Evolutionary conservation across 306 rosid genomes (phyloP), one percentile per base, ranked within the genome.

Genomic region (Fragaria vesca): DNA sequence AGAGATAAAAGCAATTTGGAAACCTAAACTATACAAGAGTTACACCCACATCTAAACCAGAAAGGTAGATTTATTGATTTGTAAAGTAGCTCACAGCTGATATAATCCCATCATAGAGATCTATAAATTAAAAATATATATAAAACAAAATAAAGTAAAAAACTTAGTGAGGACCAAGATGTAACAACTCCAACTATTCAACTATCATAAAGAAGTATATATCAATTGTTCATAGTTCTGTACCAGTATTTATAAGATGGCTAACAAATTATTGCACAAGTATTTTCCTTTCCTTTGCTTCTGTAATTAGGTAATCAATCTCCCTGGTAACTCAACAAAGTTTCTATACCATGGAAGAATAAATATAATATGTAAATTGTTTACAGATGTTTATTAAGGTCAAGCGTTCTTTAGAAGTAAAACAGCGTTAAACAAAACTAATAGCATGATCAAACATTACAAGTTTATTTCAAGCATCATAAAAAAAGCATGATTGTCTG

Each of bases 401-500:
- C 34, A 0, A 36, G 12, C 11, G 6, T 52, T 54, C 21, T 73
- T 54, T 8, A 36, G 6, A 60, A 17, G 28, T 21, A 36, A 54
- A 73, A 7, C 12, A 72, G 54, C 34, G 11, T 36, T 34, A 51
- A 21, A 18, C 30, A 68, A 48, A 11, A 26, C 28, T 70, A 16
- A 38, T 6, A 20, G 47, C 55, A 47, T 12, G 54, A 65, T 40
- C 50, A 62, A 18, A 52, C 47, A 48, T 42, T 51, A 42, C 16
- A 65, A 61, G 18, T 38, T 7, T 69, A 62, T 71, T 66, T 75
- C 76, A 81, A 58, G 66, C 54, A 45, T 34, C 42, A 81, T 1
- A 70, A 62, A 82, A 36, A 28, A 48, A 75, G 34, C 69, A 74
- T 48, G 55, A 68, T 43, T 76, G 28, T 32, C 90, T 86, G 62